These are phyloP conservation scores for Conticribra weissflogii DNA, from an alignment of 108 stramenopile genomes.

Conservation along the genomic window DNA sequence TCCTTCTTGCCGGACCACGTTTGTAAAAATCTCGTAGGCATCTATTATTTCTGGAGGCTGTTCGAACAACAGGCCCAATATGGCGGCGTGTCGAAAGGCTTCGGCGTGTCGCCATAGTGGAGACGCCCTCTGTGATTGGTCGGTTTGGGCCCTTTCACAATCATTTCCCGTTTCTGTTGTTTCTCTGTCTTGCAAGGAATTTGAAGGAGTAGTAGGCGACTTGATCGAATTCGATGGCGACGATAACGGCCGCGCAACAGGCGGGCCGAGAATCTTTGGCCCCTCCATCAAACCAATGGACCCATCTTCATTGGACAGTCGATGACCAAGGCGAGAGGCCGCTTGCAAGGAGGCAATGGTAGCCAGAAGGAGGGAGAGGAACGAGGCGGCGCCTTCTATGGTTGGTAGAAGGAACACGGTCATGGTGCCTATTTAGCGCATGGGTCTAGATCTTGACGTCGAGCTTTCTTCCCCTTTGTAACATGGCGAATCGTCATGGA, in stretches of 20 bases:
- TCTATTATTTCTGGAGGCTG: constrained; percentile 9
- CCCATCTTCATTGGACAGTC: constrained; percentile 52
- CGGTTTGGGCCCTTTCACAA: constrained; percentile 4
- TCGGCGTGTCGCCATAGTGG: constrained; percentile 71
- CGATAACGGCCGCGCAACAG: no score
- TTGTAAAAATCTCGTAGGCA: constrained; percentile 23
- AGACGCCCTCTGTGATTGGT: constrained; percentile 23
- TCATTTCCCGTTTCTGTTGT: not conserved
- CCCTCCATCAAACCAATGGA: constrained; percentile 79
- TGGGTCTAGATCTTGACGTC: no score
- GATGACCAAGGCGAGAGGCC: constrained; percentile 57
- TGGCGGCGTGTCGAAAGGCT: constrained; percentile 65
- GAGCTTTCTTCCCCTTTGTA: no score
- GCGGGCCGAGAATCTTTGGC: constrained; percentile 58
- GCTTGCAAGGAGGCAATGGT: constrained; percentile 74
- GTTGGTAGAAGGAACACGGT: constrained; percentile 1
- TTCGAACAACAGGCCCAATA: constrained; percentile 49
- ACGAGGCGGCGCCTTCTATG: constrained; percentile 29
- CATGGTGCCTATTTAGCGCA: no score
- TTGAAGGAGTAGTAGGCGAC: no score
- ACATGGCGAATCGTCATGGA: no score
- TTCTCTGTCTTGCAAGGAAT: constrained; percentile 1
- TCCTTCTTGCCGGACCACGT: not conserved
- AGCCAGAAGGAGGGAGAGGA: constrained; percentile 29
- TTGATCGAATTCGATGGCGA: no score